These are phyloP conservation scores for Hymenoscyphus salicellus DNA, from an alignment of 2,329 filamentous ascomycete genomes.

Conservation along the genomic window DNA sequence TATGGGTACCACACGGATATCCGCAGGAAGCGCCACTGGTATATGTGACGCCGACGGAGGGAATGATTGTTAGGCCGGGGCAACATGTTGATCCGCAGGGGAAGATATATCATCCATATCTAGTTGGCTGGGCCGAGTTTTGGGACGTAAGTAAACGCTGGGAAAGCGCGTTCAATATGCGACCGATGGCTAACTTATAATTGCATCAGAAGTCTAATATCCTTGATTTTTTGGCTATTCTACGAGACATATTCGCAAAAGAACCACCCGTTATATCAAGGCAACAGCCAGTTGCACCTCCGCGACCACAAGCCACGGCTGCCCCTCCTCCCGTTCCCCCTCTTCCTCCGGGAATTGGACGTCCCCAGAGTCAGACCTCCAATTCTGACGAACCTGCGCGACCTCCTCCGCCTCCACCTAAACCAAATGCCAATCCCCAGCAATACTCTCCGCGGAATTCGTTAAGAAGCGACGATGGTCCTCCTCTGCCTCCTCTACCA, in stretches of 20 bases:
- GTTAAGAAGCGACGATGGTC: constrained; percentile 29
- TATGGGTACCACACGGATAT: constrained; percentile 93
- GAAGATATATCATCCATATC: constrained; percentile 90
- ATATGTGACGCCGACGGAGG: constrained; percentile 84
- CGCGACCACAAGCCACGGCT: constrained; percentile 36
- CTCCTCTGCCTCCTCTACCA: constrained; percentile 37
- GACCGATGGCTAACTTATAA: neutral
- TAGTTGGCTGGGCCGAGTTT: constrained; percentile 83
- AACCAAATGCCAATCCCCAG: constrained; percentile 25
- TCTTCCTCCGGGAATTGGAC: constrained; percentile 64
- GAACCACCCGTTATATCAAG: constrained; percentile 87
- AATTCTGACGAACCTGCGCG: constrained; percentile 30
- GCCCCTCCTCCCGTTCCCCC: constrained; percentile 69
- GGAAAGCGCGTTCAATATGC: neutral
- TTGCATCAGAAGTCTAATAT: constrained; percentile 70
- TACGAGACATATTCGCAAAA: constrained; percentile 86
- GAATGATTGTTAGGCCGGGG: constrained; percentile 85
- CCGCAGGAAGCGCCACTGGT: constrained; percentile 80
- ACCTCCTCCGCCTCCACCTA: constrained; percentile 37
- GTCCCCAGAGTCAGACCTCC: constrained; percentile 37
- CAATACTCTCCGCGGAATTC: constrained; percentile 18
- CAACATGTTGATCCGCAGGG: constrained; percentile 95
- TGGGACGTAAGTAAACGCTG: constrained; percentile 72
- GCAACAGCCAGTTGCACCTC: constrained; percentile 50
- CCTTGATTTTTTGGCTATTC: constrained; percentile 74